Conservation (phyloP, 2,329 filamentous ascomycete genomes). For the Aspergillus piperis region DNA sequence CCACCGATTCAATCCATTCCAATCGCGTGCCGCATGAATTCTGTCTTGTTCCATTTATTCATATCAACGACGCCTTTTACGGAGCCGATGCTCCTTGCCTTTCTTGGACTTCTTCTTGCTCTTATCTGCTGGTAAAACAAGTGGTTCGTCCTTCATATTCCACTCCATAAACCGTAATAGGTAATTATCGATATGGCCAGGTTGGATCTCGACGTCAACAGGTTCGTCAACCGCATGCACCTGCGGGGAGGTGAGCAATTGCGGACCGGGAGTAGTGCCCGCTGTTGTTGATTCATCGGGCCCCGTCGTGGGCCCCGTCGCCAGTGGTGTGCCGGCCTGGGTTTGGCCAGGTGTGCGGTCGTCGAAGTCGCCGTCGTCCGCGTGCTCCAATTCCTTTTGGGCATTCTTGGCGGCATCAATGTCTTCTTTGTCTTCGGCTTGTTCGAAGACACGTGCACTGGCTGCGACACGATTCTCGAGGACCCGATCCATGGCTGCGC, state of each 20-base stretch:
- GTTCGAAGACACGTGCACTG: slow-evolving; percentile 74
- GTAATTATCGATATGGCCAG: slow-evolving; percentile 71
- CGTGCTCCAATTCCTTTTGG: slow-evolving; percentile 80
- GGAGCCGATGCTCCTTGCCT: slow-evolving; percentile 50
- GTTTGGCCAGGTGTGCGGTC: slow-evolving; percentile 56
- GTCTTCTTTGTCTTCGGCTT: slow-evolving; percentile 90
- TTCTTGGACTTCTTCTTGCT: slow-evolving; percentile 52
- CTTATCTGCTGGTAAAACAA: slow-evolving; percentile 51
- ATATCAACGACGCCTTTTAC: slow-evolving; percentile 36
- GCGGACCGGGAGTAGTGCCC: slow-evolving; percentile 9
- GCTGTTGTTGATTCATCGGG: slow-evolving; percentile 30
- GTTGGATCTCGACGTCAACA: slow-evolving; percentile 46
- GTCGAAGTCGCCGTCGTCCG: slow-evolving; percentile 82
- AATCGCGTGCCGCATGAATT: no score
- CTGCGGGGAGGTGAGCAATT: slow-evolving; percentile 18
- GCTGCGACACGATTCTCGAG: slow-evolving; percentile 68
- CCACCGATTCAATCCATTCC: background rate
- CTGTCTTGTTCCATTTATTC: background rate
- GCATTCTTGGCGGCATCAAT: slow-evolving; percentile 83
- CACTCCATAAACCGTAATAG: slow-evolving; percentile 70
- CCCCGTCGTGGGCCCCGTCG: slow-evolving; percentile 41
- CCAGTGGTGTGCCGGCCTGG: slow-evolving; percentile 36
- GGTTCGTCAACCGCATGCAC: slow-evolving; percentile 27
- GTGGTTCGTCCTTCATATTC: slow-evolving; percentile 52
- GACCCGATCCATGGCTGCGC: slow-evolving; percentile 82